Conservation (phyloP, 352 stramenopile genomes). For the Pythium phragmitis region DNA sequence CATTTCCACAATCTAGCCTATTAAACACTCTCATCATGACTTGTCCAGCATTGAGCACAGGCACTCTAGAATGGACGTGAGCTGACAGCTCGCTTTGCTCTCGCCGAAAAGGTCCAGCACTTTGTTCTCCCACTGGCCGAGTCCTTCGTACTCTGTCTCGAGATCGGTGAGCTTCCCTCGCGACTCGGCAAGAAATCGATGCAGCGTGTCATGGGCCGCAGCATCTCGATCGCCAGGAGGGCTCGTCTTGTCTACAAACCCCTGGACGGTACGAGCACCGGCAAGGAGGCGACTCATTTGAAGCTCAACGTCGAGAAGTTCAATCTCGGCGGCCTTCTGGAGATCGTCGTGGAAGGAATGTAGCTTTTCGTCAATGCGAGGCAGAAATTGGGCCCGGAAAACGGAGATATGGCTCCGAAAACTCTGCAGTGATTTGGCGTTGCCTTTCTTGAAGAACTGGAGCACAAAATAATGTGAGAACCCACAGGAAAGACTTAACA, state of each 20-base stretch:
- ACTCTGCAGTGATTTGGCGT: constrained; percentile 34
- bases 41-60: constrained; percentile 32
- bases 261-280: constrained; percentile 42
- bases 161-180: constrained; percentile 38
- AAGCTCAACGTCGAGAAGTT: constrained; percentile 62
- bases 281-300: constrained; percentile 57
- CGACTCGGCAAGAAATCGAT: constrained; percentile 50
- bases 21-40: constrained; percentile 3
- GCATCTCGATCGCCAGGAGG: constrained; percentile 34
- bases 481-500: not conserved
- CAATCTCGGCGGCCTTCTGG: constrained; percentile 45
- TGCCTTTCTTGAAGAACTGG: constrained; percentile 50
- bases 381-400: constrained; percentile 41
- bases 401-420: constrained; percentile 30
- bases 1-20: constrained; percentile 11
- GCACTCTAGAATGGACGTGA: constrained; percentile 48
- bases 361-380: constrained; percentile 51
- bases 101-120: constrained; percentile 63
- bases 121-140: constrained; percentile 64
- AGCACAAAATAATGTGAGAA: not conserved
- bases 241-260: constrained; percentile 43
- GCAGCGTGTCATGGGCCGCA: constrained; percentile 43
- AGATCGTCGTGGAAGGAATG: constrained; percentile 58
- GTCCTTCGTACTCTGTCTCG: constrained; percentile 60
- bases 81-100: constrained; percentile 62